Evolutionary conservation across 306 rosid genomes (phyloP).

Genomic region (Trifolium repens): DNA sequence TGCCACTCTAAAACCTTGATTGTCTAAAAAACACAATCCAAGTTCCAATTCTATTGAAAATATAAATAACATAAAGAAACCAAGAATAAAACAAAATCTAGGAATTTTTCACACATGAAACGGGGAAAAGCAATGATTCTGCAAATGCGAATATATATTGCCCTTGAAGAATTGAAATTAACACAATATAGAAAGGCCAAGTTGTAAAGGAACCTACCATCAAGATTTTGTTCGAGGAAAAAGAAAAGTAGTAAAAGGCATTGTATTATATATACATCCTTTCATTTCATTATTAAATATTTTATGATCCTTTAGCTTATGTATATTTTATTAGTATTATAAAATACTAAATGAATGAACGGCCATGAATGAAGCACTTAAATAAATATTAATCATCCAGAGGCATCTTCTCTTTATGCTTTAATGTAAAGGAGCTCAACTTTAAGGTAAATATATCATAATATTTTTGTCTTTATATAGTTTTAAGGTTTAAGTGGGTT

Average conservation of each 20-base stretch:
- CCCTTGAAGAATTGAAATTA: conserved; percentile 27
- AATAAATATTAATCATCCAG: conserved; percentile 25
- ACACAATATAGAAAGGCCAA: conserved; percentile 27
- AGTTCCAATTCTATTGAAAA: conserved; percentile 15
- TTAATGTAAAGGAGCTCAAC: conserved; percentile 45
- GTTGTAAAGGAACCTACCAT: conserved; percentile 31
- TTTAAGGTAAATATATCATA: conserved; percentile 43
- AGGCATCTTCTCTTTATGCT: conserved; percentile 49
- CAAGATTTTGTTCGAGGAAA: not conserved
- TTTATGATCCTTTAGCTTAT: not conserved
- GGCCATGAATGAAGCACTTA: conserved; percentile 44
- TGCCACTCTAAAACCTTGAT: not conserved
- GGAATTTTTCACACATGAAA: not conserved
- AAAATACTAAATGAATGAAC: conserved; percentile 23
- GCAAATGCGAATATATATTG: conserved; percentile 37
- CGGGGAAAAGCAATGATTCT: conserved; percentile 33
- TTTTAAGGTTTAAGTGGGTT: conserved; percentile 43
- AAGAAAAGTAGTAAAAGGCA: not conserved
- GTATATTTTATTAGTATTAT: not conserved
- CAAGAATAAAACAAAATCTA: conserved; percentile 21
- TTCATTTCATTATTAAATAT: conserved; percentile 23
- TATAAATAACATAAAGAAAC: not conserved
- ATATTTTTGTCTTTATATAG: conserved; percentile 39
- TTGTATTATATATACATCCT: not conserved
- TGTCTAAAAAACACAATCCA: conserved; percentile 3